These are phyloP conservation scores for Capsicum chinense DNA, from an alignment of 257 asterid species.

Conservation along the genomic window DNA sequence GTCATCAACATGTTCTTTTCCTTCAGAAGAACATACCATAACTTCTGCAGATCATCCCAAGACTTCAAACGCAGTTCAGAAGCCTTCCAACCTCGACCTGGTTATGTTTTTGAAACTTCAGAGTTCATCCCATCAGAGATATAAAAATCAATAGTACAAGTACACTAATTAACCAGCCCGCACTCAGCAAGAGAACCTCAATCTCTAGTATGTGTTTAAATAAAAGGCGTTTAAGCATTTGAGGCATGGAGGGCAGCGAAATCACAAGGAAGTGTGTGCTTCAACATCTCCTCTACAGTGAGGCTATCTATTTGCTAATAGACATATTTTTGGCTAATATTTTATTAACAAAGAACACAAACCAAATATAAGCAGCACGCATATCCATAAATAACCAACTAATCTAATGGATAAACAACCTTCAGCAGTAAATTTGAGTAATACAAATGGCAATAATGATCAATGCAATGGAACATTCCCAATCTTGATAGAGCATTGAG, in stretches of 20 bases:
- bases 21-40: constrained; percentile 88
- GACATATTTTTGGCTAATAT: background rate
- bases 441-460: background rate
- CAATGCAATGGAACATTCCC: background rate
- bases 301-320: background rate
- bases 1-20: constrained; percentile 94
- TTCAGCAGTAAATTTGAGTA: background rate
- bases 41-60: constrained; percentile 97
- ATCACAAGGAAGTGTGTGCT: background rate
- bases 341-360: background rate
- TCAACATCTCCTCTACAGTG: constrained; percentile 2
- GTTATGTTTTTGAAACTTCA: constrained; percentile 26
- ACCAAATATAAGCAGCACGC: background rate
- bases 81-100: constrained; percentile 98
- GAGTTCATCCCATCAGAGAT: constrained; percentile 9
- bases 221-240: constrained; percentile 15
- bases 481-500: background rate
- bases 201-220: background rate
- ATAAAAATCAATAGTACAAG: background rate
- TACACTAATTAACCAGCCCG: background rate
- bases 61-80: constrained; percentile 92
- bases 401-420: background rate
- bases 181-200: constrained; percentile 19
- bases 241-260: background rate
- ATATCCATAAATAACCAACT: background rate